phyloP scores from a whole-genome alignment of 2,329 filamentous ascomycete species.

The Penicillium sp. region DNA sequence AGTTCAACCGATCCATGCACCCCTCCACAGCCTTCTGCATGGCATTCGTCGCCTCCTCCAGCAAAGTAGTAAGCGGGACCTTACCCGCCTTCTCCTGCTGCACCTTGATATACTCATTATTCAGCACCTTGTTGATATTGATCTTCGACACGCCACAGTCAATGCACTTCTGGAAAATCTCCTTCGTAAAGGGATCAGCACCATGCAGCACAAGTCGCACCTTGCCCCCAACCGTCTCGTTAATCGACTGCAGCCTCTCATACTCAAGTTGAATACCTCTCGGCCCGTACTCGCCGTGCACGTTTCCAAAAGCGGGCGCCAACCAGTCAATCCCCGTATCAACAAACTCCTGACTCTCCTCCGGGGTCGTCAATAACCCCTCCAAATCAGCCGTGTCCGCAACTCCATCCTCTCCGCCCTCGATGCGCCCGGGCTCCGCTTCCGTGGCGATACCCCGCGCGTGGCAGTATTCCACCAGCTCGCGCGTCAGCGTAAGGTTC shows the following conservation, averaged over 20 bases:
- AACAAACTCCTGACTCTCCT: constrained; percentile 69
- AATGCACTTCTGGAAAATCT: constrained; percentile 56
- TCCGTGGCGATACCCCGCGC: constrained; percentile 66
- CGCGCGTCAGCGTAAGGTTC: constrained; percentile 63
- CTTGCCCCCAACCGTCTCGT: constrained; percentile 48
- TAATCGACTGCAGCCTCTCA: constrained; percentile 51
- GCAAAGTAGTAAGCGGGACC: constrained; percentile 52
- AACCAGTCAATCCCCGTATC: constrained; percentile 70
- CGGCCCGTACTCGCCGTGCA: constrained; percentile 71
- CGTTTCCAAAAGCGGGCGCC: constrained; percentile 73
- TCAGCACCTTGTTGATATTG: constrained; percentile 61
- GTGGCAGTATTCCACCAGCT: constrained; percentile 63
- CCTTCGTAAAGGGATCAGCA: constrained; percentile 56
- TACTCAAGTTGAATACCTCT: constrained; percentile 64
- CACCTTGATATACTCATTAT: constrained; percentile 50
- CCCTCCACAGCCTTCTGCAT: constrained; percentile 58
- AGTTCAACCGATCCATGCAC: constrained; percentile 54
- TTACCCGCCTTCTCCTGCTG: constrained; percentile 51
- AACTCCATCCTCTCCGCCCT: constrained; percentile 73
- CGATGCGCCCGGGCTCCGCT: constrained; percentile 69
- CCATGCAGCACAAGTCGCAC: constrained; percentile 59
- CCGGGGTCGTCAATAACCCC: constrained; percentile 64
- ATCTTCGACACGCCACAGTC: constrained; percentile 55
- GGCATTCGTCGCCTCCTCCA: constrained; percentile 54
- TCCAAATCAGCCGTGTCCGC: constrained; percentile 64